phyloP scores from a whole-genome alignment of 208 protist species.

The Leishmania guyanensis region DNA sequence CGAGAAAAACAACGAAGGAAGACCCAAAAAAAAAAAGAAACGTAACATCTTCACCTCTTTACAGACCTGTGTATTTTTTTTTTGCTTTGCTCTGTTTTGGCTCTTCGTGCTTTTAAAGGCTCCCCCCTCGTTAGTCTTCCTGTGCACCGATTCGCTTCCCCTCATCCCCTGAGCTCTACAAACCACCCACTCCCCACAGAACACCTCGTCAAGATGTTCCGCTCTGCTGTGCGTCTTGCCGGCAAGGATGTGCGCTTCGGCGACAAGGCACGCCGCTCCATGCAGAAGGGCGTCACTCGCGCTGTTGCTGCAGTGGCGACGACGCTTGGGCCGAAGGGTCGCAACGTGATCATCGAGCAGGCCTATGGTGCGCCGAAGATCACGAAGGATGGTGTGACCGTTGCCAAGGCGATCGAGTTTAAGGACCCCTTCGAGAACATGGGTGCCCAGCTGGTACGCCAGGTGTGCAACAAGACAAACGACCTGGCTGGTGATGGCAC shows the following conservation, averaged over 20 bases:
- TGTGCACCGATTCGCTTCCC: neutral
- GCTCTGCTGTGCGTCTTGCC: conserved; percentile 45
- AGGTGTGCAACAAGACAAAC: conserved; percentile 98
- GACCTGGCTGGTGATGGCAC: conserved; percentile 98
- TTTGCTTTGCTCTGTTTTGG: conserved; percentile 5
- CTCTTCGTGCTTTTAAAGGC: neutral
- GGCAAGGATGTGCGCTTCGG: conserved; percentile 97
- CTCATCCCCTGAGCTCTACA: neutral
- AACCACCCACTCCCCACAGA: neutral
- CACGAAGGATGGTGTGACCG: conserved; percentile 99
- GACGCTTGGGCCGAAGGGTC: conserved; percentile 98
- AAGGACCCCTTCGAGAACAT: conserved; percentile 98
- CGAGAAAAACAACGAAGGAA: neutral
- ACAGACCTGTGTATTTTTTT: conserved; percentile 9
- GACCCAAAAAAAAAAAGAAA: neutral
- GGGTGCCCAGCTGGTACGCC: conserved; percentile 96
- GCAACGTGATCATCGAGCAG: conserved; percentile 99
- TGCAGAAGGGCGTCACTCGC: conserved; percentile 96
- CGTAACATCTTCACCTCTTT: conserved; percentile 3
- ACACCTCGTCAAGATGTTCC: conserved; percentile 45
- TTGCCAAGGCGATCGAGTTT: conserved; percentile 99
- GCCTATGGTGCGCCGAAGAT: conserved; percentile 98
- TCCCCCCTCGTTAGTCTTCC: neutral
- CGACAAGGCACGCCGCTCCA: conserved; percentile 86
- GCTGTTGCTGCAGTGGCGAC: conserved; percentile 96